Base-by-base conservation (phyloP, 768 basidiomycete genomes). In the Podaxis pistillaris region DNA sequence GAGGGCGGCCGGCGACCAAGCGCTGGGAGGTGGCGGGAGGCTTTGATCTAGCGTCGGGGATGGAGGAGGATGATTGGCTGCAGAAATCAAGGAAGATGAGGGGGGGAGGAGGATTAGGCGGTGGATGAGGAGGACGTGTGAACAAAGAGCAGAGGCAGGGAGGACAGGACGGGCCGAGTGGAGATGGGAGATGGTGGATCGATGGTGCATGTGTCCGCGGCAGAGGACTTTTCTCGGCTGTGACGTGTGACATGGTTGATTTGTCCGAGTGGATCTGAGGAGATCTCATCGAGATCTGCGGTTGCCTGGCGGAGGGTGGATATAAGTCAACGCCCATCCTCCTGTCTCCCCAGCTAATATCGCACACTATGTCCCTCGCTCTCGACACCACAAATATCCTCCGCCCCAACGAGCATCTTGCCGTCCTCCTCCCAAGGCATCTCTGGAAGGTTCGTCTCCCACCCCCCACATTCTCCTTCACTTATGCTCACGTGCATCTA, bases 361-460 rank as follows among this genome's bases (percentile, higher is more conserved):
- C 49, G 36, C 24, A 22, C 15, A 47, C 51, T 36, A 52, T 54
- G 56, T 52, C 53, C 68, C 73, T 38, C 70, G 70, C 60, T 68
- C 72, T 63, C 68, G 73, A 44, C 65, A 68, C 69, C 70, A 69
- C 61, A 66, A 68, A 33, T 61, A 64, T 47, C 59, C 71, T 71
- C 59, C 79, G 79, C 37, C 72, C 73, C 58, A 90, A 91, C 72
- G 87, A 91, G 73, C 90, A 93, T 68, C 83, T 93, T 28, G 91
- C 91, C 22, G 88, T 93, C 30, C 78, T 91, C 12, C 82, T 93
- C 47, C 83, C 85, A 26, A 85, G 78, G 69, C 74, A 77, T 57
- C 81, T 91, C 41, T 93, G 91, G 91, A 93, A 93, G 86, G 88
- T 86, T 26, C 40, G 76, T 68, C 2, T 33, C 36, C 28, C 47